Percentiles rank a stretch among this genome's conserved stretches.
Evolutionary conservation across 2,329 filamentous ascomycete species (phyloP).

Genomic region (Periconia sp.): DNA sequence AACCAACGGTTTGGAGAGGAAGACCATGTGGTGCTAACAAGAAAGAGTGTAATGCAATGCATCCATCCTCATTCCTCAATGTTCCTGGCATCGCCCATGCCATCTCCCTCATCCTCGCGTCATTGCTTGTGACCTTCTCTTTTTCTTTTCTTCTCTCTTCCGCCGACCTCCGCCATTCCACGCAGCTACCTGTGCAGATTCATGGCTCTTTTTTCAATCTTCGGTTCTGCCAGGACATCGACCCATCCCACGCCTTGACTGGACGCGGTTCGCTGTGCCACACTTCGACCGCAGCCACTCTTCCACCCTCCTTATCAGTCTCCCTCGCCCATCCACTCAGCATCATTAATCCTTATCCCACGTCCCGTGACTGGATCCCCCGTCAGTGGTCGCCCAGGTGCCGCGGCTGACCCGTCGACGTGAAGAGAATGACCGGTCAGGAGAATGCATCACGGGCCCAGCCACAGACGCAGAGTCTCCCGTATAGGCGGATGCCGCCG

Average conservation of each 20-base stretch:
- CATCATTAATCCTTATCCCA: constrained; percentile 9
- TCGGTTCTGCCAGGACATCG: no score
- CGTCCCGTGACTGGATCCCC: background rate
- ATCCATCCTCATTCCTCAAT: background rate
- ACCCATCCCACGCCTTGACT: no score
- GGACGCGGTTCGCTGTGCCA: background rate
- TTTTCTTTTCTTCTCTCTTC: background rate
- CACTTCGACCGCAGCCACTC: background rate
- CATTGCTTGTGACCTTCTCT: background rate
- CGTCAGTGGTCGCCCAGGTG: background rate
- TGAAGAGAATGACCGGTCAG: constrained; percentile 29
- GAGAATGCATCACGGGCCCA: constrained; percentile 12
- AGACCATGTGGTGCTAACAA: no score
- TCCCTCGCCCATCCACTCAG: no score
- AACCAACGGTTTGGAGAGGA: no score
- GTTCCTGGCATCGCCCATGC: background rate
- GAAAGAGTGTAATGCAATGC: no score
- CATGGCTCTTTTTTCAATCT: background rate
- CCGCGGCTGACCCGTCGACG: no score
- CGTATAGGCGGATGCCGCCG: constrained; percentile 23
- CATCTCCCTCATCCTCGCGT: background rate
- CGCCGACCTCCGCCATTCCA: background rate
- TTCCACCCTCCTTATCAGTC: background rate
- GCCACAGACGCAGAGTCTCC: constrained; percentile 14
- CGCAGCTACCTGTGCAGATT: background rate